Percentiles rank a stretch among this genome's conserved stretches.
Evolutionary conservation across 2,329 filamentous ascomycete species (phyloP).

Genomic region (Fusarium guadeloupense): DNA sequence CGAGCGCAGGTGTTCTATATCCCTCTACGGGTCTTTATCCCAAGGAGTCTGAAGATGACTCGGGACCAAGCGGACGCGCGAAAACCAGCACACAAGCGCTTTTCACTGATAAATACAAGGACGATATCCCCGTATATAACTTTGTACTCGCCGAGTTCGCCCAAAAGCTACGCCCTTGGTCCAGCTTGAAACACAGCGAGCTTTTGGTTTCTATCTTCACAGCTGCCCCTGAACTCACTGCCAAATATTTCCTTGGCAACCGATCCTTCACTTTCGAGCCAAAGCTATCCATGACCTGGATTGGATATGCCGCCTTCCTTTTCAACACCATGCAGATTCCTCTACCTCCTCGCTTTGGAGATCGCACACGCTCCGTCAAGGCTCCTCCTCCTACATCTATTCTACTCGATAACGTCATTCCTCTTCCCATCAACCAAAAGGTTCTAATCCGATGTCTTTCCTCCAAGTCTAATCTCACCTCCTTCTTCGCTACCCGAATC

Average conservation of each 20-base stretch:
- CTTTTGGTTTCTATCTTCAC: slow-evolving; percentile 82
- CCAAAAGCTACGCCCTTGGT: slow-evolving; percentile 82
- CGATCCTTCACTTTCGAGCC: slow-evolving; percentile 87
- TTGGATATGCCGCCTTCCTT: slow-evolving; percentile 89
- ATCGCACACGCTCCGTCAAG: slow-evolving; percentile 65
- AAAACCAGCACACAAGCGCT: slow-evolving; percentile 70
- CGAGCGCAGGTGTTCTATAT: slow-evolving; percentile 77
- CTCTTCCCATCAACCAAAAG: slow-evolving; percentile 82
- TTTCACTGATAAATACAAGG: slow-evolving; percentile 73
- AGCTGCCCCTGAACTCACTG: slow-evolving; percentile 84
- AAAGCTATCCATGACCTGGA: slow-evolving; percentile 92
- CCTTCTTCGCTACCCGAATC: slow-evolving; percentile 84
- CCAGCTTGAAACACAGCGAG: slow-evolving; percentile 81
- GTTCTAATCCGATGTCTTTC: slow-evolving; percentile 81
- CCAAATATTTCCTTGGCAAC: slow-evolving; percentile 85
- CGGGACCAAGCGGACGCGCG: slow-evolving; percentile 46
- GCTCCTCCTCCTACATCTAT: slow-evolving; percentile 82
- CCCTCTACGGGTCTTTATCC: slow-evolving; percentile 87
- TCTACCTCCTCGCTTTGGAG: slow-evolving; percentile 77
- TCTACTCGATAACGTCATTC: slow-evolving; percentile 86
- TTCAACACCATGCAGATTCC: slow-evolving; percentile 82
- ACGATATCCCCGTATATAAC: slow-evolving; percentile 80
- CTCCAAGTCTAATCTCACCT: slow-evolving; percentile 79
- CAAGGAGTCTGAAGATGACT: slow-evolving; percentile 67
- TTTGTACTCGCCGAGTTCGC: slow-evolving; percentile 80